These are phyloP conservation scores for Mycena galericulata DNA, from an alignment of 768 basidiomycete genomes.

Conservation along the genomic window DNA sequence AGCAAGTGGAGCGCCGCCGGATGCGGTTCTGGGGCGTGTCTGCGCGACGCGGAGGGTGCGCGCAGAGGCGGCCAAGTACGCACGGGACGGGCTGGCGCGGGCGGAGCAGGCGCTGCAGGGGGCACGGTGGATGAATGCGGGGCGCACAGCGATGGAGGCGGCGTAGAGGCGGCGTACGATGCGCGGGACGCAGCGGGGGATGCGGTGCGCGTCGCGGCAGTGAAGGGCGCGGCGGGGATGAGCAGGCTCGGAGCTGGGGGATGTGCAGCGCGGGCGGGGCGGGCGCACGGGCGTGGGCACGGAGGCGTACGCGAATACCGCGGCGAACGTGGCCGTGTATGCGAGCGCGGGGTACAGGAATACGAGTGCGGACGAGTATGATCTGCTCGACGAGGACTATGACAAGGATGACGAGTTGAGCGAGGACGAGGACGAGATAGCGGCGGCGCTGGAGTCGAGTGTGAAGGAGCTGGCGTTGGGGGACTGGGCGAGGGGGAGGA, in stretches of 20 bases:
- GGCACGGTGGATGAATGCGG: not conserved
- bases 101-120: not conserved
- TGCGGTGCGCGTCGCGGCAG: not conserved
- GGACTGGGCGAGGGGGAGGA: slow-evolving; percentile 78
- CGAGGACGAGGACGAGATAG: slow-evolving; percentile 60
- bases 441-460: slow-evolving; percentile 52
- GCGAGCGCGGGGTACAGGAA: slow-evolving; percentile 24
- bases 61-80: not conserved
- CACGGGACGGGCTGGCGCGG: slow-evolving; percentile 16
- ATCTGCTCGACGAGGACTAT: slow-evolving; percentile 48
- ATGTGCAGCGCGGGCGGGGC: not conserved
- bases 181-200: slow-evolving; percentile 11
- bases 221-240: not conserved
- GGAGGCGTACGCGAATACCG: not conserved
- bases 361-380: not conserved
- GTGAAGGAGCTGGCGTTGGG: slow-evolving; percentile 69
- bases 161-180: not conserved
- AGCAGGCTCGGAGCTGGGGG: not conserved
- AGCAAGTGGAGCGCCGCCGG: slow-evolving; percentile 62
- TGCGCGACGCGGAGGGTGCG: slow-evolving; percentile 57
- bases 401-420: slow-evolving; percentile 59
- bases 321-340: slow-evolving; percentile 12
- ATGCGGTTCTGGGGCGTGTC: slow-evolving; percentile 74
- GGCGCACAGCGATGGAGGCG: not conserved
- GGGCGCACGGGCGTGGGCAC: too few relatives aligned